A percentile compares a stretch with the other conserved stretches of the same genome.
Evolutionary conservation across 2,329 filamentous ascomycete genomes (phyloP).

Genomic region (Alternaria rosae): DNA sequence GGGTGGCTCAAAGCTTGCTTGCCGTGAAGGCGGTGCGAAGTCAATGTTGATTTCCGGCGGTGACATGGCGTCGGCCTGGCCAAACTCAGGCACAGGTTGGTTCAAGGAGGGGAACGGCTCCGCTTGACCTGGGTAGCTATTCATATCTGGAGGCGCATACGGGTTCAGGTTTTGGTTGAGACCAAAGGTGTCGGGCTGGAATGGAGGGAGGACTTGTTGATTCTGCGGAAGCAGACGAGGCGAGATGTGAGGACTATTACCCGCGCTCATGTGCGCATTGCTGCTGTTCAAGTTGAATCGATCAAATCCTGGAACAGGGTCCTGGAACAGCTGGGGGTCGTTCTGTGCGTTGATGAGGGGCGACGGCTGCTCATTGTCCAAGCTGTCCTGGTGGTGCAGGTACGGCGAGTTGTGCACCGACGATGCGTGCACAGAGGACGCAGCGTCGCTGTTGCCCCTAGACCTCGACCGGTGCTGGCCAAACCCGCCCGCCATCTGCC

Average conservation of each 20-base stretch:
- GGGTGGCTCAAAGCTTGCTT: conserved; percentile 70
- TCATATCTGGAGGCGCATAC: conserved; percentile 56
- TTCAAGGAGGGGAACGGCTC: conserved; percentile 60
- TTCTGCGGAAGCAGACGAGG: conserved; percentile 74
- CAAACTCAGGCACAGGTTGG: conserved; percentile 65
- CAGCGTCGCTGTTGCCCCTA: conserved; percentile 79
- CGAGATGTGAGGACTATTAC: conserved; percentile 75
- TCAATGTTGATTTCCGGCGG: conserved; percentile 96
- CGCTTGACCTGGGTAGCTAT: conserved; percentile 60
- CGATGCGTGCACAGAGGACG: conserved; percentile 79
- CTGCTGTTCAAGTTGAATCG: conserved; percentile 73
- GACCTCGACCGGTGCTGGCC: conserved; percentile 70
- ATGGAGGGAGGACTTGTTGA: conserved; percentile 62
- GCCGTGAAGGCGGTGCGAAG: conserved; percentile 77
- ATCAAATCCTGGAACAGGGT: conserved; percentile 74
- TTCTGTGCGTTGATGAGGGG: conserved; percentile 78
- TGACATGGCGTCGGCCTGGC: conserved; percentile 76
- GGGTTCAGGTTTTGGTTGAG: conserved; percentile 57
- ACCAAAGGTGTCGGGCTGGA: conserved; percentile 58
- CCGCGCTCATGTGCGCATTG: conserved; percentile 63
- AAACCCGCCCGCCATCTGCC: conserved; percentile 66
- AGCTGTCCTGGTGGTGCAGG: conserved; percentile 77
- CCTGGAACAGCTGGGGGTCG: conserved; percentile 76
- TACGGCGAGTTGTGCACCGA: conserved; percentile 86
- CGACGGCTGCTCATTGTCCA: conserved; percentile 80